Conservation (phyloP, 1,284 basidiomycete genomes). For the Schizopora paradoxa region DNA sequence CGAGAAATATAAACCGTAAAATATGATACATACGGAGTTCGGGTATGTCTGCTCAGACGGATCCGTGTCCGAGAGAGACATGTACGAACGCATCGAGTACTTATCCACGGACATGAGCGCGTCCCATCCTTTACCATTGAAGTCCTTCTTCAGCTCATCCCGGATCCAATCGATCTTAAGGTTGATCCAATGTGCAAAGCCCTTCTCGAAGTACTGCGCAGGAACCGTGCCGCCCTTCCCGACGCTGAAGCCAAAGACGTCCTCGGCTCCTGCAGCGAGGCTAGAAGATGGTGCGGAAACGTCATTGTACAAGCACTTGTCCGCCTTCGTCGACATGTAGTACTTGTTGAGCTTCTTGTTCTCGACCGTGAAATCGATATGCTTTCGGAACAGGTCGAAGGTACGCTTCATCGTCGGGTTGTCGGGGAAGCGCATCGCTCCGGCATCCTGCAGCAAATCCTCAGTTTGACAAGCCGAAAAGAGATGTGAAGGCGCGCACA, state of each 20-base stretch:
- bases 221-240: no score
- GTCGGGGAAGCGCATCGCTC: slow-evolving; percentile 2
- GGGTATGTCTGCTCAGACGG: no score
- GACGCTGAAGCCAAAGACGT: slow-evolving; percentile 4
- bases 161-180: slow-evolving; percentile 1
- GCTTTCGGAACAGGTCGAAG: background rate
- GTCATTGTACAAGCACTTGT: slow-evolving; percentile 1
- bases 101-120: background rate
- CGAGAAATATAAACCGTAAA: no score
- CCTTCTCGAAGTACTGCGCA: no score
- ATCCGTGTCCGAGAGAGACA: slow-evolving; percentile 22
- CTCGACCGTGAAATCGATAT: background rate
- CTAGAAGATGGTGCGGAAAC: slow-evolving; percentile 1
- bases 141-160: slow-evolving; percentile 13
- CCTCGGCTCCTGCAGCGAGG: slow-evolving; percentile 6
- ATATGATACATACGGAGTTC: no score
- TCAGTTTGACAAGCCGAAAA: background rate
- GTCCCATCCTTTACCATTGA: background rate
- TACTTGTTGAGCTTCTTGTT: background rate
- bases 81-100: slow-evolving; percentile 16
- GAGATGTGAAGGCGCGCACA: background rate
- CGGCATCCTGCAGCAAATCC: background rate
- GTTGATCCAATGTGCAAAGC: slow-evolving; percentile 1
- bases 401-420: background rate
- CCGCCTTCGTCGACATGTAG: slow-evolving; percentile 6